These are phyloP conservation scores for Populus pruinosa DNA, from an alignment of 345 rosid genomes.

Conservation along the genomic window DNA sequence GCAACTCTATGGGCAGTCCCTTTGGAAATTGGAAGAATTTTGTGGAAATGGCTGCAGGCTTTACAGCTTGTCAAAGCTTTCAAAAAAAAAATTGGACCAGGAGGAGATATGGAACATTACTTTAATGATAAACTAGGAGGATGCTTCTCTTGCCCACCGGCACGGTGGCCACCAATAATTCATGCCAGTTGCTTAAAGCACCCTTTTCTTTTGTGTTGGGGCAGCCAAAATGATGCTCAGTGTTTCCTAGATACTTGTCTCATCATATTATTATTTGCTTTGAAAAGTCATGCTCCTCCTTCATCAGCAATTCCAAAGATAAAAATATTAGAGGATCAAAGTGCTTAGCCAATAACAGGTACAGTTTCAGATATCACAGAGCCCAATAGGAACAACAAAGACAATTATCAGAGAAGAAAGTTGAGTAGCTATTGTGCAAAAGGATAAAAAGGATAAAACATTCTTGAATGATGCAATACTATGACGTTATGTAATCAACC, in stretches of 20 bases:
- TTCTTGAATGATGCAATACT: neutral
- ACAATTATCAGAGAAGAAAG: neutral
- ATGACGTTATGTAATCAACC: neutral
- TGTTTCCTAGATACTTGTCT: neutral
- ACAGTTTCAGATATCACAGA: neutral
- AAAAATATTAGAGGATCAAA: neutral
- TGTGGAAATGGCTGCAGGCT: neutral
- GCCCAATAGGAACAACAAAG: neutral
- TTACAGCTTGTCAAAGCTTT: neutral
- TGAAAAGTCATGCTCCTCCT: neutral
- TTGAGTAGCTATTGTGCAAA: neutral
- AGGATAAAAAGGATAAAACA: neutral
- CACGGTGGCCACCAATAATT: neutral
- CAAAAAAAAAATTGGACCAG: neutral
- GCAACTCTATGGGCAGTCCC: neutral
- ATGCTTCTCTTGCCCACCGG: neutral
- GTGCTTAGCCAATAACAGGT: neutral
- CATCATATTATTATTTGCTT: neutral
- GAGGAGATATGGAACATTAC: neutral
- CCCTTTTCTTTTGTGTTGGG: neutral
- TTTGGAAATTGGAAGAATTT: neutral
- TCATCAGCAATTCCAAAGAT: neutral
- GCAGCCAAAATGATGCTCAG: neutral
- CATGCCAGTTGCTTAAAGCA: neutral
- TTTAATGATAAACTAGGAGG: neutral